Evolutionary conservation across 768 basidiomycete genomes (phyloP).

Genomic region (Galerina sulciceps): DNA sequence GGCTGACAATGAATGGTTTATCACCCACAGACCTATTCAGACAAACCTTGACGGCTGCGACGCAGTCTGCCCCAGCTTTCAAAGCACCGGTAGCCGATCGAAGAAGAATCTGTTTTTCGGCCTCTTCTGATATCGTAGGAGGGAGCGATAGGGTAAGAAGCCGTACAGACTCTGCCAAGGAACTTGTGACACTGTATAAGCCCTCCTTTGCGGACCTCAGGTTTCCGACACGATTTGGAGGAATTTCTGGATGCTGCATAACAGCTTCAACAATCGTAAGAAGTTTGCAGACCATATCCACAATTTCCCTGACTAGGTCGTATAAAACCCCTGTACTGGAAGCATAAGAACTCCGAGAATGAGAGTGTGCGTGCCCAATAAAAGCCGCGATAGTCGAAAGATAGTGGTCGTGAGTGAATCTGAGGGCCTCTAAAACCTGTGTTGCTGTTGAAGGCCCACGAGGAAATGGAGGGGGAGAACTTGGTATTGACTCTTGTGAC

Average conservation of each 20-base stretch:
- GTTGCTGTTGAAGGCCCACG: conserved; percentile 69
- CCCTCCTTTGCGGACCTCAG: conserved; percentile 77
- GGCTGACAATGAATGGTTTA: conserved; percentile 65
- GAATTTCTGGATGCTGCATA: conserved; percentile 74
- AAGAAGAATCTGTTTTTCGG: conserved; percentile 77
- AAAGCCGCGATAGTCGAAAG: conserved; percentile 96
- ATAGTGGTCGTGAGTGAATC: conserved; percentile 87
- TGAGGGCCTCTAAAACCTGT: conserved; percentile 77
- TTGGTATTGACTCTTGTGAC: conserved; percentile 56
- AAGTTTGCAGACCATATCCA: conserved; percentile 91
- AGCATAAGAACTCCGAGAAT: conserved; percentile 88
- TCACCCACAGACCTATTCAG: conserved; percentile 66
- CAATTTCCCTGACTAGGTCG: conserved; percentile 92
- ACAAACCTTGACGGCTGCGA: conserved; percentile 83
- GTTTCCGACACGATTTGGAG: conserved; percentile 61
- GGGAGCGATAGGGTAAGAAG: conserved; percentile 62
- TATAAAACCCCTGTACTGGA: conserved; percentile 93
- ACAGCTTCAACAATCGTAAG: conserved; percentile 92
- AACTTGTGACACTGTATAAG: conserved; percentile 82
- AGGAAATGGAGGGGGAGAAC: conserved; percentile 63
- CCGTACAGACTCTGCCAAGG: conserved; percentile 88
- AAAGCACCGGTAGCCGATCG: conserved; percentile 88
- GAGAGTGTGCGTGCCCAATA: conserved; percentile 95
- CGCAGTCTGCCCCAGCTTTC: conserved; percentile 88
- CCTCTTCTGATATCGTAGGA: conserved; percentile 69